Base-by-base conservation (phyloP, 2,329 filamentous ascomycete species). In the Cytospora chrysosperma region DNA sequence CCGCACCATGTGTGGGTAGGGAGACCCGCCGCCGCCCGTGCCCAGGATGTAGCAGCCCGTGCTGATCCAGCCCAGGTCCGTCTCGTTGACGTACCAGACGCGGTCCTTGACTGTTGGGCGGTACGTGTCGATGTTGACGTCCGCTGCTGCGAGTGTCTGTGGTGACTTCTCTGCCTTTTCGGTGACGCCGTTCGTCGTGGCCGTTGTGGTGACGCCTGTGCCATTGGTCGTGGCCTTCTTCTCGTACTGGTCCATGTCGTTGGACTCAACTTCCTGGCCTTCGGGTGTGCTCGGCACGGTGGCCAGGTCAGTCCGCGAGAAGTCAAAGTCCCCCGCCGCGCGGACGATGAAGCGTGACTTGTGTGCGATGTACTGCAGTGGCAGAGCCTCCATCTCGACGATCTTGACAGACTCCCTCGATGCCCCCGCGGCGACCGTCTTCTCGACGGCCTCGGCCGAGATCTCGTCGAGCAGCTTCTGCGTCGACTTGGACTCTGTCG, bases 1-100 rank as follows among this genome's bases (percentile, higher is more conserved):
- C 8, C 80, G 80, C 19, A 86, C 75, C 74, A 82, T 80, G 32
- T 77, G 74, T 2, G 81, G 72, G 66, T 84, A 85, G 1, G 84
- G 82, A 3, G 78, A 81, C 24, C 85, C 85, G 24, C 85, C 85
- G 7, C 85, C 85, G 24, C 85, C 86, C 0, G 84, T 86, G 2
- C 84, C 85, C 0, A 88, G 77, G 58, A 88, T 83, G 66, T 86
- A 86, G 69, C 84, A 86, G 1, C 86, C 85, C 9, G 78, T 82
- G 0, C 82, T 74, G 37, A 88, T 82, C 75, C 82, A 88, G 32
- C 75, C 72, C 4, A 88, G 74, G 69, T 88, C 86, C 0, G 81
- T 82, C 68, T 87, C 84, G 13, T 77, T 83, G 47, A 88, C 72
- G 62, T 80, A 80, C 86, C 86, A 88, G 19, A 80, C 70, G 12